Evolutionary conservation across 1,284 basidiomycete genomes (phyloP), one percentile per base, ranked within the genome.

Genomic region (Leccinum huronense): DNA sequence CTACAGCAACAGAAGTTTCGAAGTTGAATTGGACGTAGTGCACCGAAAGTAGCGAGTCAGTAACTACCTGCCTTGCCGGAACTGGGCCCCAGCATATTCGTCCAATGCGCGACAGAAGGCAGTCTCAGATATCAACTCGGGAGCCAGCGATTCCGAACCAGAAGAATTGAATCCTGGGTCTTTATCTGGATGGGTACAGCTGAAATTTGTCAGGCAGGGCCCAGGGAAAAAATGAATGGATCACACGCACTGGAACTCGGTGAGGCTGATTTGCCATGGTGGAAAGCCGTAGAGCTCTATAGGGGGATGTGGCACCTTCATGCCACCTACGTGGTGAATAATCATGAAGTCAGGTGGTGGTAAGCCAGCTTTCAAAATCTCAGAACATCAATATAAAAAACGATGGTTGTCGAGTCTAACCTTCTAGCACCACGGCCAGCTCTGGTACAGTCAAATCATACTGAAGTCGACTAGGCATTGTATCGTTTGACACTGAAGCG

Each of bases 211-310:
- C 13, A 51, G 23, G 23, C 13, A 51, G 48, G 48, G 23, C 14
- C 36, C 11, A n/a, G 40, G 58, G 56, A 66, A 42, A 19, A 16
- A 58, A 56, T 4, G 1, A 10, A 48, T 7, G 5, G 16, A 14
- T 13, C 33, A 58, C 14, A 75, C 88, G 78, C 71, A 92, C 90
- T 86, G 82, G 66, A 93, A 85, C 75, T 93, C 90, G 53, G 89
- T 89, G 58, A 93, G 77, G 63, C 86, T 80, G 10, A 87, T 83
- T 67, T 91, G 89, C 90, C 90, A 93, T 30, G 91, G 90, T 30
- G 91, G 90, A 67, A 88, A 91, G 2, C 87, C 88, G 67, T 88
- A 77, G 11, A 91, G 77, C 72, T 91, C 89, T 59, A 87, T 73
- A 1, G 87, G 84, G 33, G 78, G 71, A 57, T 72, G 75, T 59